Evolutionary conservation across 495 filamentous ascomycete genomes (phyloP), one percentile per base, ranked within the genome.

Genomic region (Cryomyces minteri): DNA sequence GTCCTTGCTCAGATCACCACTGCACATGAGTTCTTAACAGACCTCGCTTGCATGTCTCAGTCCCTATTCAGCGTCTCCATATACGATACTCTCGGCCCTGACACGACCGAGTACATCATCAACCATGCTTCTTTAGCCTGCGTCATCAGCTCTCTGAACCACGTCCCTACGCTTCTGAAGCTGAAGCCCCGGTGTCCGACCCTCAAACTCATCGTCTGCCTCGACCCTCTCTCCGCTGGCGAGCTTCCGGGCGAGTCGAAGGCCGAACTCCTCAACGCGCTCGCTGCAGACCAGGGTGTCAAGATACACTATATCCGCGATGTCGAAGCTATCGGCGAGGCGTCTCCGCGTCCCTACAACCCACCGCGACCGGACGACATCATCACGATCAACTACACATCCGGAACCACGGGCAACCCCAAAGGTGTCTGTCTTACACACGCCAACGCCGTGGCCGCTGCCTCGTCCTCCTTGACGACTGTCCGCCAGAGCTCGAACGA

Each of bases 381-480:
- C 54, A 70, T 93, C 46, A 96, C 90, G 32, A 87, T 98, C 64
- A 98, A 96, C 66, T 98, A 98, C 65, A 98, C 90, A 7, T 93
- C 84, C 9, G 90, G 90, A 12, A 98, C 90, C 7, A 98, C 90
- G 0, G 92, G 90, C 5, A 73, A 82, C 50, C 90, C 90, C 5
- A 98, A 98, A 66, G 90, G 90, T 46, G 90, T 96, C 5, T 68
- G 88, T 32, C 63, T 96, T 49, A 86, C 82, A 4, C 92, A 98
- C 56, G 65, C 67, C 51, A 84, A 80, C 57, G 84, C 86, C 30
- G 74, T 92, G 4, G 76, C 85, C 2, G 85, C 78, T 18, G 69
- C 81, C 37, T 68, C 77, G 5, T 63, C 66, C 32, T 71, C 71
- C 38, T 65, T 81, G 31, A 58, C 65, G 31, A 64, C 72, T 28